Evolutionary conservation across 192 early-diverging fungal species (phyloP).

Genomic region (Phycomyces nitens): DNA sequence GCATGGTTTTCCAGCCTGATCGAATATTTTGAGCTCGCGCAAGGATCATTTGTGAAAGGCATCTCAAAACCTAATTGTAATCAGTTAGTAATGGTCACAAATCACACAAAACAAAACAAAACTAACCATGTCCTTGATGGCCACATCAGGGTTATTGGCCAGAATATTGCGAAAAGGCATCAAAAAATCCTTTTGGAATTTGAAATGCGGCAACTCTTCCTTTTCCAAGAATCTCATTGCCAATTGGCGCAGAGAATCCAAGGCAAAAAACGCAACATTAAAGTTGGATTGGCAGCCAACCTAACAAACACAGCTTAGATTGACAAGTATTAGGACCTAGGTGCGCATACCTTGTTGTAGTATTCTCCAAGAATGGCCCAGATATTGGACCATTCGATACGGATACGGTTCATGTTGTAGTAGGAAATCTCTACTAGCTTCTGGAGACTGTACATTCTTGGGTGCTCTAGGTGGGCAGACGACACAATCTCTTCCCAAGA

Average conservation of each 20-base stretch:
- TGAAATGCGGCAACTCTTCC: constrained; percentile 91
- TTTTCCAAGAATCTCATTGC: constrained; percentile 92
- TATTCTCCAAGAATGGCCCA: constrained; percentile 82
- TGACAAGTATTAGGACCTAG: not conserved
- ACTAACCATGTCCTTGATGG: constrained; percentile 79
- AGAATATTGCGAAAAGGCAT: constrained; percentile 80
- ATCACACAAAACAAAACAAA: no score
- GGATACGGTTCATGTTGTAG: constrained; percentile 96
- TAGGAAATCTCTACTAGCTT: constrained; percentile 95
- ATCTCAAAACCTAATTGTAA: constrained; percentile 50
- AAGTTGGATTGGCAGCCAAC: constrained; percentile 83
- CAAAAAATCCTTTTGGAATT: constrained; percentile 93
- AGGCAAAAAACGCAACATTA: constrained; percentile 82
- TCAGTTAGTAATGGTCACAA: constrained; percentile 39
- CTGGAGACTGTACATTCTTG: constrained; percentile 88
- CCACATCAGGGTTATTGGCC: constrained; percentile 72
- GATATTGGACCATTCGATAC: constrained; percentile 92
- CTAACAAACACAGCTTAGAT: constrained; percentile 10
- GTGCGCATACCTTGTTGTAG: constrained; percentile 57
- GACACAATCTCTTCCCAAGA: constrained; percentile 87
- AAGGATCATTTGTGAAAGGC: constrained; percentile 72
- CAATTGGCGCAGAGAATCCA: constrained; percentile 89
- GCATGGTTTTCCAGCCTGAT: constrained; percentile 76
- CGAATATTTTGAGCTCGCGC: constrained; percentile 73
- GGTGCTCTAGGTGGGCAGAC: constrained; percentile 50